Evolutionary conservation across 139 green algal species (phyloP), one percentile per base, ranked within the genome.

Genomic region (Coelastrella sp.): DNA sequence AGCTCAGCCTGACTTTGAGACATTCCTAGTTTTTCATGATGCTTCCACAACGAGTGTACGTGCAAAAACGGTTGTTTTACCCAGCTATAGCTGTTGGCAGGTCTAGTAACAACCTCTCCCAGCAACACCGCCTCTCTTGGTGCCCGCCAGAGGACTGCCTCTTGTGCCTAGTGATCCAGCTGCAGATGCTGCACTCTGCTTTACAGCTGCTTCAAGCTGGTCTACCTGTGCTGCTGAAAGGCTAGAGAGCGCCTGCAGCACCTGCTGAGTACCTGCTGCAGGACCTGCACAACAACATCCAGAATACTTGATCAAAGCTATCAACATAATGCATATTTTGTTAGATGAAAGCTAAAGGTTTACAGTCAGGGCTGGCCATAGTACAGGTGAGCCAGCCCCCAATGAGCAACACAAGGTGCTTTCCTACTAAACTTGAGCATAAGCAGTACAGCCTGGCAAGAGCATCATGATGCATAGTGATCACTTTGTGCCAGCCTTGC

Each of bases 201-300:
- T 84, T 6, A 68, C 79, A n/a, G 79, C 79, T 84, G 56, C 79
- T 58, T 84, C 80, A 15, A 86, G 80, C 60, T 74, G 80, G 4
- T 86, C 59, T 7, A 87, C 63, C 8, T 87, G 82, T 35, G 82
- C 82, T 49, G 82, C 57, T 59, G 56, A 65, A 56, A 87, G 82
- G 27, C 65, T 27, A 1, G 82, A 87, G 61, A 87, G 82, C 49
- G 82, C 82, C 27, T 78, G 63, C 82, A 87, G 82, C 82, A 87
- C 35, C 22, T 25, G 70, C 70, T 78, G 70, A 35, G 70, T 78
- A 7, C 8, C 11, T 78, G 70, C 19, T 27, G 70, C 3, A 58
- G 74, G 6, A 81, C 22, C 20, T 49, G 8, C n/a, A 81, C 12
- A 56, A 12, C 0, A 80, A 20, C 20, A 80, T 6, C 1, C 0